Evolutionary conservation across 2,329 filamentous ascomycete species (phyloP).

Genomic region (Thielaviopsis populi): DNA sequence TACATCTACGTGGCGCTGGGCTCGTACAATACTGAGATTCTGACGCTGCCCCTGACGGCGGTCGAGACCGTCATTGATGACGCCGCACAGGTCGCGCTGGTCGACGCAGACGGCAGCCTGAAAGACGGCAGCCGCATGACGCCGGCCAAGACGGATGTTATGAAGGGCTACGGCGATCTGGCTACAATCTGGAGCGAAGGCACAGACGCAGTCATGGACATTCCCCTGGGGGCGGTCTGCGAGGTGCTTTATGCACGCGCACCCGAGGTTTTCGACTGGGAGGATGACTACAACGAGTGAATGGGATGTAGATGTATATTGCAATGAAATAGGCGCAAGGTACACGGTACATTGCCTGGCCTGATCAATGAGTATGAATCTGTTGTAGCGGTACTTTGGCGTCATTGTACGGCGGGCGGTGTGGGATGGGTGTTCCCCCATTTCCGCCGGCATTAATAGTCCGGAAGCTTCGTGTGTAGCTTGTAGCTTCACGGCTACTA

Average conservation of each 20-base stretch:
- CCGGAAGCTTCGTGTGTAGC: too few species aligned
- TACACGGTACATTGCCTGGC: too few species aligned
- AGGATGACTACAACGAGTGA: constrained; percentile 4
- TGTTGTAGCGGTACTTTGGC: too few species aligned
- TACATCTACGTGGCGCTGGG: constrained; percentile 93
- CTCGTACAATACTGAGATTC: constrained; percentile 73
- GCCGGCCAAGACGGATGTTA: constrained; percentile 24
- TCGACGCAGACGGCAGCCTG: constrained; percentile 53
- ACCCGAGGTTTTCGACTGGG: constrained; percentile 3
- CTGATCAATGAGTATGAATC: too few species aligned
- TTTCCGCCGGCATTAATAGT: too few species aligned
- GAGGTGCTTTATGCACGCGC: constrained; percentile 63
- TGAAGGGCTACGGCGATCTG: constrained; percentile 25
- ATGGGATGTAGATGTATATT: neutral
- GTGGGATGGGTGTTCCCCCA: too few species aligned
- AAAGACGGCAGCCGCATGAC: constrained; percentile 25
- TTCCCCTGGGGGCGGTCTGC: constrained; percentile 86
- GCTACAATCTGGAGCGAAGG: constrained; percentile 76
- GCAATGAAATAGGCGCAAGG: neutral
- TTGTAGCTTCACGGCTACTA: too few species aligned
- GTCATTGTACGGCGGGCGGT: too few species aligned
- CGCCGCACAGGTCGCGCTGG: constrained; percentile 67
- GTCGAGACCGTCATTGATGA: constrained; percentile 89
- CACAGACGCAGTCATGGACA: constrained; percentile 94
- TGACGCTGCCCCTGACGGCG: constrained; percentile 65